These are phyloP conservation scores for Vigna trinervia DNA, from an alignment of 306 rosid genomes.

Conservation along the genomic window DNA sequence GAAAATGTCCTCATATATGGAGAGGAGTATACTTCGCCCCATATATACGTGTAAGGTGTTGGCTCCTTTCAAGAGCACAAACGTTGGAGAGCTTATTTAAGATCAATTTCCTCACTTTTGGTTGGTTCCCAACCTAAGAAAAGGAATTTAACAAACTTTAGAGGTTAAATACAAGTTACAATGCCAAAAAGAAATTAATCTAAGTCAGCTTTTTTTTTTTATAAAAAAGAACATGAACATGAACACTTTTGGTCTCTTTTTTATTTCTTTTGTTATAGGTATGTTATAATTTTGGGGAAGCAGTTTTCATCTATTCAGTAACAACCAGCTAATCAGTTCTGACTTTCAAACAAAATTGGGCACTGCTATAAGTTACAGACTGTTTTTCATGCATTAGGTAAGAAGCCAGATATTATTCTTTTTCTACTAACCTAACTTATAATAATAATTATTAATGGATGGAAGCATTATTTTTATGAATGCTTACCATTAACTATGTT, in stretches of 20 bases:
- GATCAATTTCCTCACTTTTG: constrained; percentile 30
- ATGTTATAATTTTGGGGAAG: neutral
- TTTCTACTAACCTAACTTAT: no score
- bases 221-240: neutral
- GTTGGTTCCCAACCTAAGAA: constrained; percentile 40
- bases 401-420: no score
- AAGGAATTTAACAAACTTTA: constrained; percentile 25
- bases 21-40: constrained; percentile 75
- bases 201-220: neutral
- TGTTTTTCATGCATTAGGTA: constrained; percentile 14
- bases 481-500: no score
- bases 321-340: neutral
- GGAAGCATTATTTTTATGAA: no score
- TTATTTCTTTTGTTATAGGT: neutral
- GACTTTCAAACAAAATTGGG: neutral
- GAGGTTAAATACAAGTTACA: neutral
- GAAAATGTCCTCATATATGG: constrained; percentile 52
- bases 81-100: constrained; percentile 39
- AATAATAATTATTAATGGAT: no score
- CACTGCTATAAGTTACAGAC: neutral
- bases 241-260: neutral
- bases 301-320: constrained; percentile 15
- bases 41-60: constrained; percentile 57
- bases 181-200: neutral
- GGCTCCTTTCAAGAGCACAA: constrained; percentile 44